These are phyloP conservation scores for Trichocomaceae sp. DNA, from an alignment of 2,329 filamentous ascomycete species.

Conservation along the genomic window DNA sequence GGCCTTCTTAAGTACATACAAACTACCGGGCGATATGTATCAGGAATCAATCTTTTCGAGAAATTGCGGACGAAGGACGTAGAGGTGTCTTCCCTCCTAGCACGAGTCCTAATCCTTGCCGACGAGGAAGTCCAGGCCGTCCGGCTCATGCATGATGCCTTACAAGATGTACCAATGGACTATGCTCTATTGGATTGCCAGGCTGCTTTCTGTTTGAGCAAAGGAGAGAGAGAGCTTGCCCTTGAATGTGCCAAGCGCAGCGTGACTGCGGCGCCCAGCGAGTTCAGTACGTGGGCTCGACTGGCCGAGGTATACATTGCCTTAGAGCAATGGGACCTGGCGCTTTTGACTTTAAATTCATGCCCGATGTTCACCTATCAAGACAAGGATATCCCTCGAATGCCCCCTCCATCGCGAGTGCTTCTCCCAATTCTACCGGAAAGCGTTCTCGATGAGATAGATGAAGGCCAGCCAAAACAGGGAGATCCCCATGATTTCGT, in stretches of 20 bases:
- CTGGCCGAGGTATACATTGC: constrained; percentile 89
- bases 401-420: constrained; percentile 87
- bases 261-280: constrained; percentile 89
- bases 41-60: constrained; percentile 95
- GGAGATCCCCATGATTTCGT: constrained; percentile 76
- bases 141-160: constrained; percentile 74
- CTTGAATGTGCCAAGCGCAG: constrained; percentile 89
- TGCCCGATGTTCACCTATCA: constrained; percentile 99
- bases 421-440: constrained; percentile 81
- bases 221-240: constrained; percentile 79
- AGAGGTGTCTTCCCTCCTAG: constrained; percentile 86
- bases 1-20: constrained; percentile 91
- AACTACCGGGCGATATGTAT: constrained; percentile 88
- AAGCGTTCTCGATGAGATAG: constrained; percentile 89
- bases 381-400: constrained; percentile 89
- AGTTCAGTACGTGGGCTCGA: constrained; percentile 94
- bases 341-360: constrained; percentile 89
- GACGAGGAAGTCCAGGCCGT: constrained; percentile 97
- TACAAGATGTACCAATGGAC: constrained; percentile 93
- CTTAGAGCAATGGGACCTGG: constrained; percentile 94
- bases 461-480: constrained; percentile 69
- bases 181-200: constrained; percentile 94
- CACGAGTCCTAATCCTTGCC: constrained; percentile 85
- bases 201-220: constrained; percentile 82
- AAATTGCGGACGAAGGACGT: constrained; percentile 86